Evolutionary conservation across 179 eudicot species (phyloP).

Genomic region (Nepenthes alata): DNA sequence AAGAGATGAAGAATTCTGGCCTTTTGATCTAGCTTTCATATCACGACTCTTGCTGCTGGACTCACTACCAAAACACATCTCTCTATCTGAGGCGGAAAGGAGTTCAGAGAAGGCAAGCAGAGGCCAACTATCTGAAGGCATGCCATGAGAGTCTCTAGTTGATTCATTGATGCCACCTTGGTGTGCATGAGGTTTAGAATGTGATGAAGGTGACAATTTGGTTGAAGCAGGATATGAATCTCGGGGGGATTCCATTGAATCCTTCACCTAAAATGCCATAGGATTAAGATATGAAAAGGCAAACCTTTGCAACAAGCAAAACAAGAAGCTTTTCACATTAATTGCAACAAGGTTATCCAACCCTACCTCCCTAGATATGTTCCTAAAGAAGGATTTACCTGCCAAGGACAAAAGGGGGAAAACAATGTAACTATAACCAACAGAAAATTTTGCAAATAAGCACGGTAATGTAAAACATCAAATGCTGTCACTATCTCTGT

Average conservation of each 20-base stretch:
- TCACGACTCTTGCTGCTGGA: slow-evolving; percentile 34
- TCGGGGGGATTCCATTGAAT: slow-evolving; percentile 33
- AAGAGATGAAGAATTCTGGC: slow-evolving; percentile 27
- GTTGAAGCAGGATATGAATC: slow-evolving; percentile 33
- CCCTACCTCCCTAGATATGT: slow-evolving; percentile 40
- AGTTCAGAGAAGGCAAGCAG: slow-evolving; percentile 57
- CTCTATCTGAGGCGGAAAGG: slow-evolving; percentile 43
- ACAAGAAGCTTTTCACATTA: neutral
- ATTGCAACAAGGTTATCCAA: neutral
- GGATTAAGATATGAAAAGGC: slow-evolving; percentile 18
- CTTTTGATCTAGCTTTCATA: slow-evolving; percentile 29
- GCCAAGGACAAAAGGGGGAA: slow-evolving; percentile 3
- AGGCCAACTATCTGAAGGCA: slow-evolving; percentile 79
- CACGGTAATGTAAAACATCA: no score
- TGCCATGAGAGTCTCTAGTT: slow-evolving; percentile 51
- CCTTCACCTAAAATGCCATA: slow-evolving; percentile 8
- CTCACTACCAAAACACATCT: slow-evolving; percentile 67
- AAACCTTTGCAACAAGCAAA: neutral
- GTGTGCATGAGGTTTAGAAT: slow-evolving; percentile 35
- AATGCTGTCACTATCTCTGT: no score
- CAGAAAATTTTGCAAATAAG: neutral
- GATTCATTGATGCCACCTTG: slow-evolving; percentile 52
- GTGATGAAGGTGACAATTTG: slow-evolving; percentile 47
- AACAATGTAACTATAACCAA: neutral
- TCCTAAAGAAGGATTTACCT: slow-evolving; percentile 45